Evolutionary conservation across 805 yeast species (phyloP), one percentile per base, ranked within the genome.

Genomic region (Pichia phayaonensis): DNA sequence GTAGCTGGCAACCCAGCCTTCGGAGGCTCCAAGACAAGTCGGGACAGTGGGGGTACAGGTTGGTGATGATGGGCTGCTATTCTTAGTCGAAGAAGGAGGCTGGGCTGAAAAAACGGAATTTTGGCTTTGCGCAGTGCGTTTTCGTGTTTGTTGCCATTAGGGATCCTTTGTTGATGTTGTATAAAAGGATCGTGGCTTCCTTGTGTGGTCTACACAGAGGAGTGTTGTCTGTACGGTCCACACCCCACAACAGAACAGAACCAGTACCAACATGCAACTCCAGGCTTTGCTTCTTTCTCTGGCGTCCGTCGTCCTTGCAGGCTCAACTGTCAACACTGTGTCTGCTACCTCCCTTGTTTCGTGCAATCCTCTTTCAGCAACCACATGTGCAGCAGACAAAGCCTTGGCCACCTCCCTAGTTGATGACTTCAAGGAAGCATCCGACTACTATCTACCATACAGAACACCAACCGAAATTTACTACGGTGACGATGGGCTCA

Each of bases 371-470:
- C 42, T 68, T 42, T 46, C 49, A 4, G 43, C 62, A 1, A 20
- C 69, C 8, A 42, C 59, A 8, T 68, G 72, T 56, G 49, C 62
- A 4, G 59, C 71, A 4, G 80, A 83, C 56, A 68, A 75, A 1
- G 95, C 94, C 0, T 72, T 86, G 45, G 88, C 81, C 1, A 70
- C 80, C 4, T 69, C 82, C 3, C 64, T 81, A 40, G 52, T 68
- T 6, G 76, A 76, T 24, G 74, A 76, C 57, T 87, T 87, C 69
- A 65, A 70, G 1, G 60, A 70, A 3, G 62, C 69, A 2, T 72
- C 74, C 31, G 70, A 76, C 4, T 60, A 68, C 16, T 69, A 72
- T 59, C 79, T 80, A 60, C 60, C 67, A 11, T 68, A 69, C 47
- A 65, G 73, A 31, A 70, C 74, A 11, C 76, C 79, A 22, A 64